A percentile compares a stretch with the other conserved stretches of the same genome.
Evolutionary conservation across 495 filamentous ascomycete species (phyloP).

Genomic region (Hyaloscypha bicolor): DNA sequence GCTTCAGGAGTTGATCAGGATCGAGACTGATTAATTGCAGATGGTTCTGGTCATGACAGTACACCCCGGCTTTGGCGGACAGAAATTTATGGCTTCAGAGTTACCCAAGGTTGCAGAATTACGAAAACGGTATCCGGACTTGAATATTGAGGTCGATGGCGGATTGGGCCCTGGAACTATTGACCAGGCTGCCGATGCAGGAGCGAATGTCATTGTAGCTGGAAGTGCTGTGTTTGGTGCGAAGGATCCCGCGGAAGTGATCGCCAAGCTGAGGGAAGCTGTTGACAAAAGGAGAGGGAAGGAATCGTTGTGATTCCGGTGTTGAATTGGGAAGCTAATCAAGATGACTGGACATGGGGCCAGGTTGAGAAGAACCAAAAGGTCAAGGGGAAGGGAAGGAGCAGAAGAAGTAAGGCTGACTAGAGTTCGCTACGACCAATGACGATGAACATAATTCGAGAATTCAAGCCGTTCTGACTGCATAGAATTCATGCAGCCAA

Average conservation of each 20-base stretch:
- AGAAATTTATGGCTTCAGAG: slow-evolving; percentile 96
- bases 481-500: background rate
- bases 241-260: slow-evolving; percentile 81
- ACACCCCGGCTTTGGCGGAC: slow-evolving; percentile 94
- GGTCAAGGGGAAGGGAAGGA: background rate
- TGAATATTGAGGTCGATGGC: slow-evolving; percentile 98
- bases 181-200: slow-evolving; percentile 91
- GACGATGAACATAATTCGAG: background rate
- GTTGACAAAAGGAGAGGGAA: slow-evolving; percentile 63
- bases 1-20: background rate
- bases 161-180: slow-evolving; percentile 87
- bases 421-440: background rate
- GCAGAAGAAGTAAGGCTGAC: background rate
- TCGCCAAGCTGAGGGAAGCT: slow-evolving; percentile 72
- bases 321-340: background rate
- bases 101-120: slow-evolving; percentile 90
- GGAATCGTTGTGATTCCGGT: slow-evolving; percentile 16
- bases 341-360: background rate
- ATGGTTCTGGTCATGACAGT: slow-evolving; percentile 99
- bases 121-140: slow-evolving; percentile 78
- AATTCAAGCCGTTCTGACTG: background rate
- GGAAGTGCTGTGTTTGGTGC: slow-evolving; percentile 98
- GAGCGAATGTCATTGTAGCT: slow-evolving; percentile 97
- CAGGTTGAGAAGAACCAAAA: background rate
- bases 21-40: slow-evolving; percentile 44